These are phyloP conservation scores for Emericellopsis atlantica DNA, from an alignment of 2,329 filamentous ascomycete genomes.

Conservation along the genomic window DNA sequence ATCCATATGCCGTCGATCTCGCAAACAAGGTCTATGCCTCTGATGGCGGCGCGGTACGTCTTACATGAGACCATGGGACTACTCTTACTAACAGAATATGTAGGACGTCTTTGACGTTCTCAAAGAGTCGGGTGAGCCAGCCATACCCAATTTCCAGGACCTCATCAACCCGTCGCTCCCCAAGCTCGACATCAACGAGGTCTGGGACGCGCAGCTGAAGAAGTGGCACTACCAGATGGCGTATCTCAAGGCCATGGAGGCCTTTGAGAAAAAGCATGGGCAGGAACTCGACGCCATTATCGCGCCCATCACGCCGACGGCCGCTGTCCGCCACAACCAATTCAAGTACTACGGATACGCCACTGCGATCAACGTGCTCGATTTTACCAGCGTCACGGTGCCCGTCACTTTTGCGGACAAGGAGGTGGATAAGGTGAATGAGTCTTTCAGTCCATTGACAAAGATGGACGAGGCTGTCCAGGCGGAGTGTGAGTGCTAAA, in stretches of 20 bases:
- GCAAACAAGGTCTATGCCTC: slow-evolving; percentile 12
- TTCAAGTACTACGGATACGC: slow-evolving; percentile 51
- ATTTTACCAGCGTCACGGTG: slow-evolving; percentile 51
- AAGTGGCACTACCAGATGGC: too few species aligned
- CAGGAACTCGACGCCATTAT: slow-evolving; percentile 40
- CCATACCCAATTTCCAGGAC: slow-evolving; percentile 23
- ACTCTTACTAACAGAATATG: too few species aligned
- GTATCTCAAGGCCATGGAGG: too few species aligned
- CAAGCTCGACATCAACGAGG: too few species aligned
- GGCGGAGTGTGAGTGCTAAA: slow-evolving; percentile 12
- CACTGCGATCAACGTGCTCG: slow-evolving; percentile 54
- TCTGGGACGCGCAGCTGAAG: too few species aligned
- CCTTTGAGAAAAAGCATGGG: too few species aligned
- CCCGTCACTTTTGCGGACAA: slow-evolving; percentile 29
- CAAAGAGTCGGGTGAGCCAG: slow-evolving; percentile 41
- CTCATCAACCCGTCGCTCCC: too few species aligned
- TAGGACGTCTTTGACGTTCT: slow-evolving; percentile 37
- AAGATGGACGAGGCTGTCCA: slow-evolving; percentile 11
- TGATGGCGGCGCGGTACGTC: slow-evolving; percentile 14
- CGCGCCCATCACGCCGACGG: slow-evolving; percentile 43
- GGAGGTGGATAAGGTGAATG: slow-evolving; percentile 10
- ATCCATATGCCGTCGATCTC: slow-evolving; percentile 12
- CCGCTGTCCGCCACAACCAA: slow-evolving; percentile 27
- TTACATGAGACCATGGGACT: too few species aligned
- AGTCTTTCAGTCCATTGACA: slow-evolving; percentile 1